phyloP scores from a whole-genome alignment of 176 grass and related monocot genomes.

The Hyparrhenia diplandra region DNA sequence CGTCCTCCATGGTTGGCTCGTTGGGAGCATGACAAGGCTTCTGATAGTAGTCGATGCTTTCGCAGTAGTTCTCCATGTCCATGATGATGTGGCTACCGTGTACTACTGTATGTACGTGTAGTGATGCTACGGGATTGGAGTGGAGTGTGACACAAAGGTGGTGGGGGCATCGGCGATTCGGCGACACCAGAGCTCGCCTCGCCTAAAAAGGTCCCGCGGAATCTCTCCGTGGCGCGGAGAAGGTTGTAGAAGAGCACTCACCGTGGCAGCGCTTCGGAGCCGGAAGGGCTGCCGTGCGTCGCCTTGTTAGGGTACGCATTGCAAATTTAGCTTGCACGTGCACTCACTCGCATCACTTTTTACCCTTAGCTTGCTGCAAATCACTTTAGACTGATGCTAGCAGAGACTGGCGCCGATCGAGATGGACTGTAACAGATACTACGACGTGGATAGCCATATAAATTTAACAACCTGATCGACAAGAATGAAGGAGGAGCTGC shows the following conservation, averaged over 20 bases:
- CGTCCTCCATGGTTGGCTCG: background rate
- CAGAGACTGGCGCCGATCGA: no score
- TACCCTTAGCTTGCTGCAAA: no score
- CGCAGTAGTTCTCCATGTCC: background rate
- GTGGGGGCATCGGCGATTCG: background rate
- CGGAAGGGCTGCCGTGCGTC: background rate
- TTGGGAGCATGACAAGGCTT: background rate
- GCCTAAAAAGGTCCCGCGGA: background rate
- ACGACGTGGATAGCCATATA: no score
- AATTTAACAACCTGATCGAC: no score
- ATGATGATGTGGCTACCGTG: background rate
- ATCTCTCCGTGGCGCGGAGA: conserved; percentile 11
- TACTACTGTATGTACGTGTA: no score
- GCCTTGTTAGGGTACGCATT: background rate
- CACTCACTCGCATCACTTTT: no score
- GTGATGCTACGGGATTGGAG: background rate
- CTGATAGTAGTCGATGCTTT: background rate
- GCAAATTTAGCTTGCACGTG: no score
- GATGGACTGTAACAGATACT: no score
- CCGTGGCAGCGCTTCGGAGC: background rate
- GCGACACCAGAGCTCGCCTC: background rate
- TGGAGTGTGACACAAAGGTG: background rate
- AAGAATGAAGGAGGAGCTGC: no score
- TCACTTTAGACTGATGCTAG: no score
- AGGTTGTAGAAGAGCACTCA: conserved; percentile 30